Base-by-base conservation (phyloP, 345 rosid genomes). In the Cardamine occulta region DNA sequence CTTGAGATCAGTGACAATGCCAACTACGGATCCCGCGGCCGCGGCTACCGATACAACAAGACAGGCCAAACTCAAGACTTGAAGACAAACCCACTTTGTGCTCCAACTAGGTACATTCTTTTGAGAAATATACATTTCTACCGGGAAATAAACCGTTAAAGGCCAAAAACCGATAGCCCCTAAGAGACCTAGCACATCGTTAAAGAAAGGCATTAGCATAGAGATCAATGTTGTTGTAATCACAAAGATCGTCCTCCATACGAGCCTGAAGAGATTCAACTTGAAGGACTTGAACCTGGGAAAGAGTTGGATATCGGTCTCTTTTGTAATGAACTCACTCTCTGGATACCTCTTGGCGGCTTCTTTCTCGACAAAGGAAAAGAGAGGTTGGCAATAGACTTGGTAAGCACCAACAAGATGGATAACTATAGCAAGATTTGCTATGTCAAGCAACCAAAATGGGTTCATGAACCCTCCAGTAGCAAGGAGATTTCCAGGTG, bases 131-230 rank as follows among this genome's bases (percentile, higher is more conserved):
- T 88, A 95, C 99, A 95, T 90, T 82, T 94, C 93, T 18, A 94
- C 88, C 0, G 98, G 98, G 81, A 88, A 91, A 48, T 91, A 91
- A 13, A 94, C 98, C 0, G 96, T 88, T 14, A 95, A 56, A 9
- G 99, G 99, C 97, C 99, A 95, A 57, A 90, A 95, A 49, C 96
- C 99, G 1, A 95, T 53, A 0, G 99, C 97, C 7, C 97, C 97
- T 9, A 95, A 89, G 8, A 94, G 81, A 21, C 97, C 97, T 3
- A 88, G 96, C 0, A 90, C 81, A 52, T 87, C 93, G 13, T 90
- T 90, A 60, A 95, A 95, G 84, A 92, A 92, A 2, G 99, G 99
- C 59, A 90, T 82, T 15, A 92, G 79, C 99, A 95, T 92, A 8
- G 99, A 84, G 54, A 90, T 86, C 66, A 88, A 52, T 0, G 97